These are phyloP conservation scores for Ogataea polymorpha DNA, from an alignment of 805 yeast species.

Conservation along the genomic window DNA sequence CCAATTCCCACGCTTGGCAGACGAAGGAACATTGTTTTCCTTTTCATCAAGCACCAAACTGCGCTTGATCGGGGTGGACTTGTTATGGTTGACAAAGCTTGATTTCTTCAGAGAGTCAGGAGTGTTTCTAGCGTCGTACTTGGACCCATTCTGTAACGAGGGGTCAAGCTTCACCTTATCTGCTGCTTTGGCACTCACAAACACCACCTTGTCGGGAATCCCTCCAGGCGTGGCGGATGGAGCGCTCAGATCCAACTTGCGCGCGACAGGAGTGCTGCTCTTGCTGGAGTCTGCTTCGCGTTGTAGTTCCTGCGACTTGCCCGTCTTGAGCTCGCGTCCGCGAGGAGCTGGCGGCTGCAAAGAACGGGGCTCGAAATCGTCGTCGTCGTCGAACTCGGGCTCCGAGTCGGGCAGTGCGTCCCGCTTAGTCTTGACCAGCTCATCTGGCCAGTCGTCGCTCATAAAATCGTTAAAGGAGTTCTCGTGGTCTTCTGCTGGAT, in stretches of 20 bases:
- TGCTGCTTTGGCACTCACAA: constrained; percentile 67
- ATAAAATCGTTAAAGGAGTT: constrained; percentile 47
- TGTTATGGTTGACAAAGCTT: constrained; percentile 53
- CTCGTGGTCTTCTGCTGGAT: constrained; percentile 29
- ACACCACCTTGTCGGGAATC: constrained; percentile 33
- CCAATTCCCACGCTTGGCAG: constrained; percentile 15
- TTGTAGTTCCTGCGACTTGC: constrained; percentile 10
- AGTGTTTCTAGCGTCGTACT: constrained; percentile 57
- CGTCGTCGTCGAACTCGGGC: constrained; percentile 30
- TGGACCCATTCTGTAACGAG: constrained; percentile 35
- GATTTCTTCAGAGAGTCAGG: constrained; percentile 56
- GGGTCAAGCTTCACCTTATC: constrained; percentile 48
- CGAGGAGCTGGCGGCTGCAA: constrained; percentile 9
- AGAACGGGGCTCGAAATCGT: constrained; percentile 21
- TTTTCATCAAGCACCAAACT: constrained; percentile 21
- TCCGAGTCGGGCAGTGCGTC: constrained; percentile 23
- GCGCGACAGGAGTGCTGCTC: constrained; percentile 1
- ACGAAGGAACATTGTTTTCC: constrained; percentile 10
- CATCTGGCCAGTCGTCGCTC: constrained; percentile 43
- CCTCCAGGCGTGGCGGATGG: constrained; percentile 12
- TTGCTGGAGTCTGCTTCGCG: constrained; percentile 5
- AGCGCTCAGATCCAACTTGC: constrained; percentile 7
- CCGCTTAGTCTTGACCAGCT: constrained; percentile 13
- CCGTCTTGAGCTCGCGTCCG: constrained; percentile 10
- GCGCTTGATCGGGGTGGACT: constrained; percentile 61